Conservation (phyloP, 768 basidiomycete genomes). For the Rhizopogon rudus region DNA sequence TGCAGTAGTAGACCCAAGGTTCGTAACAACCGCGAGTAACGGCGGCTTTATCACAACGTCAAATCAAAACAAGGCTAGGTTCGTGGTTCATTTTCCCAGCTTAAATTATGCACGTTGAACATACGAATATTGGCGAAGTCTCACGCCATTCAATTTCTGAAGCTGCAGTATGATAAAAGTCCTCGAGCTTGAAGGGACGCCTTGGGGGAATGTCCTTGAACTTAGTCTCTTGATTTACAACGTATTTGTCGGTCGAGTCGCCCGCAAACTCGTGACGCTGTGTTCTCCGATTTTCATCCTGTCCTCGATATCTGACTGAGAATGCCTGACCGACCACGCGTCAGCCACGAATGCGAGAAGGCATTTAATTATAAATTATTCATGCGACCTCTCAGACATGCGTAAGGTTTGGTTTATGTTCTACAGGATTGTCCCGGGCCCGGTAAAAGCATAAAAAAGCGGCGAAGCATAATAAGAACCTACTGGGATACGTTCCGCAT, state of each 20-base stretch:
- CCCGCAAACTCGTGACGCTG: no score
- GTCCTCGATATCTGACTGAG: background rate
- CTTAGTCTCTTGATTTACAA: no score
- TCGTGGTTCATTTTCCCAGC: background rate
- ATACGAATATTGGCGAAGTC: background rate
- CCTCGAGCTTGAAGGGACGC: background rate
- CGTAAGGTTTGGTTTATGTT: background rate
- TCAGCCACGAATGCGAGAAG: background rate
- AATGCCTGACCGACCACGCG: background rate
- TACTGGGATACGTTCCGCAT: no score
- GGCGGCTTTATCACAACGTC: background rate
- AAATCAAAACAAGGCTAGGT: no score
- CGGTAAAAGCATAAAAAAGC: background rate
- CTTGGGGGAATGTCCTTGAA: background rate
- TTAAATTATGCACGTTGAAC: background rate
- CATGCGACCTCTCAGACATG: background rate
- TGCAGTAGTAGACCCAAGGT: background rate
- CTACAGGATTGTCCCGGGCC: no score
- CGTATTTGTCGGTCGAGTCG: background rate
- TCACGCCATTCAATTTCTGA: background rate
- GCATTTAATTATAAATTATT: background rate
- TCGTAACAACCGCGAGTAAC: background rate
- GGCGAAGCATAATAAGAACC: background rate
- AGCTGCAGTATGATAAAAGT: background rate
- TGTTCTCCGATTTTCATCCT: background rate